Conservation (phyloP, 2,329 filamentous ascomycete genomes). For the Aspergillus hiratsukae region DNA sequence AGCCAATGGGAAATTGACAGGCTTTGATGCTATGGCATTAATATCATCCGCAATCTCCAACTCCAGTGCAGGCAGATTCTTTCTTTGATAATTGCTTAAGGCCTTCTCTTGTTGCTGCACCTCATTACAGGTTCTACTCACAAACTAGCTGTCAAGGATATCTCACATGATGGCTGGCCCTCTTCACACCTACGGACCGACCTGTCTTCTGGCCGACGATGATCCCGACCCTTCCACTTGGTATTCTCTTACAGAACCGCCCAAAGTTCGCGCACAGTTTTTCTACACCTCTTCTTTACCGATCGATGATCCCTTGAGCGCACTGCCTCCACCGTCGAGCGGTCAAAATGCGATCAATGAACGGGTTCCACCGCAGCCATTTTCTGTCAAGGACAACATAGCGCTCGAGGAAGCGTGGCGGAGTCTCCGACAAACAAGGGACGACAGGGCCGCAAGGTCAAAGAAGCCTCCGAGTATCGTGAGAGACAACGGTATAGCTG, state of each 20-base stretch:
- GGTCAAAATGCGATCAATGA: conserved; percentile 45
- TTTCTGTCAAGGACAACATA: conserved; percentile 73
- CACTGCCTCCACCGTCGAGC: conserved; percentile 53
- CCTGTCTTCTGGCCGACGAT: conserved; percentile 48
- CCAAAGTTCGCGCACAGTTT: conserved; percentile 63
- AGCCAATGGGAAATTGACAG: background rate
- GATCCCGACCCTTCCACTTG: conserved; percentile 30
- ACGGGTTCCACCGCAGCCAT: conserved; percentile 67
- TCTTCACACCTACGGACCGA: conserved; percentile 57
- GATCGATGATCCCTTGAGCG: conserved; percentile 83
- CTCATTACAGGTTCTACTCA: background rate
- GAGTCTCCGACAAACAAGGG: conserved; percentile 41
- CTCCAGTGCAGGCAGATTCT: background rate
- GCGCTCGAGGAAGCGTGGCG: conserved; percentile 76
- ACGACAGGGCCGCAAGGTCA: conserved; percentile 7
- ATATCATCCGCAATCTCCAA: background rate
- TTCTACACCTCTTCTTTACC: conserved; percentile 80
- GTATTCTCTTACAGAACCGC: conserved; percentile 48
- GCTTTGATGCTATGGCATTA: background rate
- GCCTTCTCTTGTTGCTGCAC: background rate
- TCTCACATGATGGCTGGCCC: conserved; percentile 34
- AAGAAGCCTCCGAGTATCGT: conserved; percentile 7
- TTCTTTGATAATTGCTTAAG: background rate
- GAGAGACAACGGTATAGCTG: conserved; percentile 18
- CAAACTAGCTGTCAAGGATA: background rate